These are phyloP conservation scores for Ophiocordyceps unilateralis DNA, from an alignment of 2,329 filamentous ascomycete species.

Conservation along the genomic window DNA sequence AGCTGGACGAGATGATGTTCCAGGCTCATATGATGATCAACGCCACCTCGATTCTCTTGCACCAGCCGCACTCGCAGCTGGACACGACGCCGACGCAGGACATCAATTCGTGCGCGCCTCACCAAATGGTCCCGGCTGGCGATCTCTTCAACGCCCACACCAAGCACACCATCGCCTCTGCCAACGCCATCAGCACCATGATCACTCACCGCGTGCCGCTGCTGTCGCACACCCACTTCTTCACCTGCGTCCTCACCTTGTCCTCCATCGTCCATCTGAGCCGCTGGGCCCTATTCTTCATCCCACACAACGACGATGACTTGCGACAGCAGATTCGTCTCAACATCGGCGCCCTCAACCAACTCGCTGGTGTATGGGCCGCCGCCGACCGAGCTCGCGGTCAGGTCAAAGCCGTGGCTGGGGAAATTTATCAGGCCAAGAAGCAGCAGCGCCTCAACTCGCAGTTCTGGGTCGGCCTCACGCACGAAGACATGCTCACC, in stretches of 20 bases:
- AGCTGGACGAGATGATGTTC: constrained; percentile 79
- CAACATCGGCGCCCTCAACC: constrained; percentile 59
- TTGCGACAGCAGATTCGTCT: constrained; percentile 61
- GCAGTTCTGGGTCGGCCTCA: constrained; percentile 36
- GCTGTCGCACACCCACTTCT: constrained; percentile 64
- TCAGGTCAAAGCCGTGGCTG: constrained; percentile 64
- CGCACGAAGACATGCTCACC: constrained; percentile 35
- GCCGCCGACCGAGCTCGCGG: constrained; percentile 51
- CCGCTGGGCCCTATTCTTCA: constrained; percentile 52
- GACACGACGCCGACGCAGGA: constrained; percentile 40
- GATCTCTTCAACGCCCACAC: constrained; percentile 50
- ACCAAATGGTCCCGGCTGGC: constrained; percentile 30
- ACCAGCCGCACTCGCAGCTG: constrained; percentile 64
- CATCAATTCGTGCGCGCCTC: constrained; percentile 50
- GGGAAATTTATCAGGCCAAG: constrained; percentile 49
- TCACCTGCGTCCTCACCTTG: constrained; percentile 63
- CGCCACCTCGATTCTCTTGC: constrained; percentile 53
- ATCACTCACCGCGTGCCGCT: constrained; percentile 58
- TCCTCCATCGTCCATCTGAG: constrained; percentile 69
- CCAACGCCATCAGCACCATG: constrained; percentile 58
- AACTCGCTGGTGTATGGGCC: constrained; percentile 53
- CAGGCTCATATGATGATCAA: constrained; percentile 69
- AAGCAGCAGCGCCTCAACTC: constrained; percentile 36
- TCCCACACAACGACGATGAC: constrained; percentile 43
- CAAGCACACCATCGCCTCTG: constrained; percentile 62